A percentile compares a stretch with the other conserved stretches of the same genome.
These are phyloP conservation scores for Komagataella pastoris DNA, from an alignment of 805 yeast genomes.

Conservation along the genomic window DNA sequence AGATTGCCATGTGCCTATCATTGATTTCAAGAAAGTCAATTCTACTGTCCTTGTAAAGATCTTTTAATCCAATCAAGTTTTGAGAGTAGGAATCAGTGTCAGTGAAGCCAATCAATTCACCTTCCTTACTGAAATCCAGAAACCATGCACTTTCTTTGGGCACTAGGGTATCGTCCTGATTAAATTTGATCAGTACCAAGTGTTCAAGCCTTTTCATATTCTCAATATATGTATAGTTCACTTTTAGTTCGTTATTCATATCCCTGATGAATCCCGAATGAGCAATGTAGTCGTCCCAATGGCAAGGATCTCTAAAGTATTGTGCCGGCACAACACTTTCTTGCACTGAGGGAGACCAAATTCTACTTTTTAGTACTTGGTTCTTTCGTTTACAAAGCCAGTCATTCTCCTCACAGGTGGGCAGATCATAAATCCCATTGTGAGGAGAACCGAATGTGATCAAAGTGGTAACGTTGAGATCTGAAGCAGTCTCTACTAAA, in stretches of 20 bases:
- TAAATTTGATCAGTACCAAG: conserved; percentile 47
- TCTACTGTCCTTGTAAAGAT: conserved; percentile 26
- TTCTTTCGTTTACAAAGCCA: conserved; percentile 51
- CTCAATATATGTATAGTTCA: conserved; percentile 24
- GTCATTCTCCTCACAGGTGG: conserved; percentile 38
- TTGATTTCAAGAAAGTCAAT: conserved; percentile 38
- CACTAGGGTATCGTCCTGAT: conserved; percentile 50
- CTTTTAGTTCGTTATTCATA: conserved; percentile 44
- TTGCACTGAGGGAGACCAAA: conserved; percentile 48
- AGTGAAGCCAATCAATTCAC: conserved; percentile 27
- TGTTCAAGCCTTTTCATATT: conserved; percentile 31
- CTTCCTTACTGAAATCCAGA: conserved; percentile 36
- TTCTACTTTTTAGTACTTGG: conserved; percentile 37
- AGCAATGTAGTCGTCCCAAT: conserved; percentile 39
- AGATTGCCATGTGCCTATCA: conserved; percentile 55
- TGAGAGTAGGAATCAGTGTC: conserved; percentile 34
- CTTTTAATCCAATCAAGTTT: conserved; percentile 48
- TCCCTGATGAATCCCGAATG: conserved; percentile 49
- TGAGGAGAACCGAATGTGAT: conserved; percentile 79
- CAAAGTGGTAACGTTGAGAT: conserved; percentile 30
- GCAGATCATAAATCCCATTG: conserved; percentile 59
- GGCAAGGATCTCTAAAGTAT: conserved; percentile 51
- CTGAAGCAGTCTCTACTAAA: conserved; percentile 43
- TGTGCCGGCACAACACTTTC: conserved; percentile 55
- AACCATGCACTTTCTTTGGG: conserved; percentile 69